Evolutionary conservation across 495 filamentous ascomycete species (phyloP), one percentile per base, ranked within the genome.

Genomic region (Penicillium lividum): DNA sequence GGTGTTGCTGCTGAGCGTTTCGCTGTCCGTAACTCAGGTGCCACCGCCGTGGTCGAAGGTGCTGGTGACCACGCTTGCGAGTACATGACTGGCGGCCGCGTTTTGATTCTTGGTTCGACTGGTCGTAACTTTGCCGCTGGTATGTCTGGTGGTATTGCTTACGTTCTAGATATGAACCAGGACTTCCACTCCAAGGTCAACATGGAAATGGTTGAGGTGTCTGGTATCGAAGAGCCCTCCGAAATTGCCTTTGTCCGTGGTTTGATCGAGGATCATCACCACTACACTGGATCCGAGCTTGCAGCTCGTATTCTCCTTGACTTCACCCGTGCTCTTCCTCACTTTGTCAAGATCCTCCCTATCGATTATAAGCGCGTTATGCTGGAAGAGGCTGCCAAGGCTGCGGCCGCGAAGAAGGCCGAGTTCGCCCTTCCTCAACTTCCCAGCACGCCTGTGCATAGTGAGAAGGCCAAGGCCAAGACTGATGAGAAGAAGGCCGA

Each of bases 121-220:
- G 94, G 94, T n/a, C 94, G 94, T 61, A 99, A 99, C 82, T 99
- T 99, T 67, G 94, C 95, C 67, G 94, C 94, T 57, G 94, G 94
- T 79, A 99, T 99, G 94, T 98, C 93, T 66, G 94, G 94, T 65
- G 94, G 94, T 78, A 98, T 99, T 76, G 93, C 95, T 34, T 99
- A 99, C 61, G 84, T 98, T 53, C 83, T 99, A 16, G 94, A 99
- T 65, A 88, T 95, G 77, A 84, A 93, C 69, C 84, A 89, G 56
- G 91, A 98, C 77, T 97, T 98, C 81, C 77, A 87, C 70, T 86
- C 88, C 51, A 98, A 98, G 82, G 89, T 98, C 76, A 99, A 99
- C 78, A 86, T 85, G 71, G 94, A 99, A 77, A 97, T 99, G 95
- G 95, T 99, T 60, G 93, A 98, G 73, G 85, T 95, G 22, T 91